Evolutionary conservation across 495 filamentous ascomycete genomes (phyloP), one percentile per base, ranked within the genome.

Genomic region (Pseudevernia furfuracea): DNA sequence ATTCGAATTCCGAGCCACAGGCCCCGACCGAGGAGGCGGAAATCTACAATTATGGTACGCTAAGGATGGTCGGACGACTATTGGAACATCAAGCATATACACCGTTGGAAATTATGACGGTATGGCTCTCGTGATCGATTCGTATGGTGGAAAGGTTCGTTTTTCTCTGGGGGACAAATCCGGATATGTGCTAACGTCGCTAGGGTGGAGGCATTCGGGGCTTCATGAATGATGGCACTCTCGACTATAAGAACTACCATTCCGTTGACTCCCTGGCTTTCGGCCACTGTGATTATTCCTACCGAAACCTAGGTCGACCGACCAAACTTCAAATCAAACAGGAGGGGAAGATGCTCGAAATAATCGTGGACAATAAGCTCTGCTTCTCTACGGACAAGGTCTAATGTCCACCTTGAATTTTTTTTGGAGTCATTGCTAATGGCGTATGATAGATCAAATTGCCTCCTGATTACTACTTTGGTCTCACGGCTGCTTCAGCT

Each of bases 11-110:
- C 85, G 94, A 66, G 90, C 86, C 11, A 90, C 83, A 58, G 94
- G 94, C 6, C 88, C 86, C 19, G 94, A 97, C 74, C 80, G 90
- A 69, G 90, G 85, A 39, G 84, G 88, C 37, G 94, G 94, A 53
- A 97, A 95, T 75, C 80, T 98, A 64, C 90, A 96, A 72, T 78
- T 98, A 67, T 98, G 95, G 95, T 91, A 93, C 73, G 85, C 84
- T 23, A 87, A 89, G 66, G 84, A 89, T 60, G 90, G 89, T 55
- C 77, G 82, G 67, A 73, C 78, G 67, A 78, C 77, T 25, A 76
- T 95, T 61, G 86, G 86, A 58, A 80, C 86, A 7, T 80, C 84
- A 23, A 92, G 88, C 72, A 83, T 97, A 63, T 96, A 96, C 73
- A 94, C 89, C 8, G 84, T 87, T 34, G 85, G 83, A 34, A 80